Base-by-base conservation (phyloP, 139 green algal species). In the Limnomonas spitsbergensis region DNA sequence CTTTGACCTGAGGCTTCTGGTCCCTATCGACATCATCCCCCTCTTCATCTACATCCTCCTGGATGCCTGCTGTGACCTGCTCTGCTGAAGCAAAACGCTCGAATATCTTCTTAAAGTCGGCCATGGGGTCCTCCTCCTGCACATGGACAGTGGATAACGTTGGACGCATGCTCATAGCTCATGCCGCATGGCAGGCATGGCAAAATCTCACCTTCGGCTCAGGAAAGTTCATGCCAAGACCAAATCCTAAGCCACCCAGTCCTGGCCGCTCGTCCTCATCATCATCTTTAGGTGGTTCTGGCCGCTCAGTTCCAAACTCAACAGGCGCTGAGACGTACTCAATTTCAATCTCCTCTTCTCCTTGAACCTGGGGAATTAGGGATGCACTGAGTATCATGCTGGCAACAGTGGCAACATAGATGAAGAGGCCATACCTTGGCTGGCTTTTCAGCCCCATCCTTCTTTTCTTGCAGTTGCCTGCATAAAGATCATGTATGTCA, bases 41-140 rank as follows among this genome's bases (percentile, higher is more conserved):
- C n/a, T n/a, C n/a, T 2, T 79, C 86, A 0, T 83, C 86, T n/a
- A 56, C 74, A 32, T 84, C 87, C 9, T 88, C 84, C 36, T 90
- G 88, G 7, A 40, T 76, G 20, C 53, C 61, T 20, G 75, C 79
- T 47, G 86, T 87, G 40, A 93, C 74, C 71, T 91, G 77, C 47
- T 95, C 91, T 2, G 85, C 84, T 1, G 78, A 86, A 24, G 84
- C 86, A 78, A 95, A 95, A 4, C 82, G 80, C 71, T 92, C 80
- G 69, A 94, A 87, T 40, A 96, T 88, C 0, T 83, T 80, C 70
- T 89, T 82, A 52, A 96, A 90, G 52, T 93, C 89, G 53, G 82
- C 88, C n/a, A 42, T 34, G 29, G 68, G 38, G 42, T 73, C 6
- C 61, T 38, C n/a, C 42, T 53, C 40, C 66, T 73, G 76, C 75